Evolutionary conservation across 768 basidiomycete species (phyloP).

Genomic region (Tephrocybe sp.): DNA sequence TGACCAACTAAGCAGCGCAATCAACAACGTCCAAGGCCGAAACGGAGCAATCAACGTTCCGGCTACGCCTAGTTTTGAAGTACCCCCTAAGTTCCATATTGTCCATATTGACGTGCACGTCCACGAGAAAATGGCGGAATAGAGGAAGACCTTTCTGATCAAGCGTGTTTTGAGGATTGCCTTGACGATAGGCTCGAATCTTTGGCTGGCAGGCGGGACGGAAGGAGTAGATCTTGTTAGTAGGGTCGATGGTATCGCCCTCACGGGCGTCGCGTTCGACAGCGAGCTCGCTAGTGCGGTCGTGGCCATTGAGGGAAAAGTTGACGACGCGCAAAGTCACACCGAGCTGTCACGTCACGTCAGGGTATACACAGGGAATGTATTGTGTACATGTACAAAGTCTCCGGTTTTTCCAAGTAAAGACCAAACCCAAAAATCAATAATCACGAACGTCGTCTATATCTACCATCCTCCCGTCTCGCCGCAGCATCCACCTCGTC

Average conservation of each 20-base stretch:
- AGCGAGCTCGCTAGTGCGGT: constrained; percentile 18
- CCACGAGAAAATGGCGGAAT: constrained; percentile 49
- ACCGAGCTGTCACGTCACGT: neutral
- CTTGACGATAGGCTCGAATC: constrained; percentile 67
- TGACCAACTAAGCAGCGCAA: constrained; percentile 45
- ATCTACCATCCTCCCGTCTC: constrained; percentile 40
- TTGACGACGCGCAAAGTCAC: constrained; percentile 10
- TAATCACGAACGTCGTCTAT: constrained; percentile 25
- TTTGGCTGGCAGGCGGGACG: constrained; percentile 54
- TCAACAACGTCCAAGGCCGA: constrained; percentile 40
- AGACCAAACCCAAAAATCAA: neutral
- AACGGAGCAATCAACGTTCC: constrained; percentile 36
- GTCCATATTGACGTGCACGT: constrained; percentile 37
- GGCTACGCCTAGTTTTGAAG: constrained; percentile 25
- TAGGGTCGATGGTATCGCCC: constrained; percentile 47
- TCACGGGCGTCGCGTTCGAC: constrained; percentile 36
- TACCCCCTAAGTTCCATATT: constrained; percentile 42
- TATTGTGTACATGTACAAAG: too few relatives aligned
- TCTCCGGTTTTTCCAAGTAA: too few relatives aligned
- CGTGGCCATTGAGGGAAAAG: constrained; percentile 4
- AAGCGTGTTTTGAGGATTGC: constrained; percentile 60
- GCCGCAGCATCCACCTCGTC: constrained; percentile 59
- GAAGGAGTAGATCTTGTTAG: constrained; percentile 49
- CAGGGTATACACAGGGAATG: too few relatives aligned
- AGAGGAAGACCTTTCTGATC: constrained; percentile 48